Evolutionary conservation across 2,329 filamentous ascomycete genomes (phyloP).

Genomic region (Balansia obtecta): DNA sequence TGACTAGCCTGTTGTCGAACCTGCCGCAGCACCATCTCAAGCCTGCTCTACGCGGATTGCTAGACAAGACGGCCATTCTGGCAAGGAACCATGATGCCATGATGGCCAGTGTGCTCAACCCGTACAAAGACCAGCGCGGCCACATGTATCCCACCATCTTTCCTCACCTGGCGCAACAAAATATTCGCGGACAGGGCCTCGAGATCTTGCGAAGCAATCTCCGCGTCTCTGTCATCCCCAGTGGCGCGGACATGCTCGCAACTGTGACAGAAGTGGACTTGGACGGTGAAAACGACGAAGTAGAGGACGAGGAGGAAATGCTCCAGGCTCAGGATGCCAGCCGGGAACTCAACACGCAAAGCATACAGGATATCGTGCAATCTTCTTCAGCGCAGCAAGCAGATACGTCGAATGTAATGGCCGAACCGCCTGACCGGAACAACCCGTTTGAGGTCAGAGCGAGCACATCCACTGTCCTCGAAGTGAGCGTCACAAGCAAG

Average conservation of each 20-base stretch:
- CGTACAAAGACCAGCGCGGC: slow-evolving; percentile 51
- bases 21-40: slow-evolving; percentile 56
- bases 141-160: slow-evolving; percentile 61
- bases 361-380: slow-evolving; percentile 8
- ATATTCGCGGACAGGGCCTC: slow-evolving; percentile 48
- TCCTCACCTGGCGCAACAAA: slow-evolving; percentile 62
- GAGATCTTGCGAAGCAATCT: slow-evolving; percentile 59
- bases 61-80: slow-evolving; percentile 74
- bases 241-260: slow-evolving; percentile 16
- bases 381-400: slow-evolving; percentile 10
- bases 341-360: neutral
- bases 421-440: slow-evolving; percentile 17
- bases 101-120: slow-evolving; percentile 71
- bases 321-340: neutral
- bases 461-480: neutral
- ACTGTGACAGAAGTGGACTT: slow-evolving; percentile 25
- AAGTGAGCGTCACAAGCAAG: slow-evolving; percentile 6
- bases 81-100: slow-evolving; percentile 58
- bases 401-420: slow-evolving; percentile 11
- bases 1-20: slow-evolving; percentile 48
- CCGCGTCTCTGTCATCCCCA: slow-evolving; percentile 22
- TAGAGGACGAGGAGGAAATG: slow-evolving; percentile 16
- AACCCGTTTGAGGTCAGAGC: slow-evolving; percentile 24
- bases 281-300: slow-evolving; percentile 25
- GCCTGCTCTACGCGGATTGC: slow-evolving; percentile 57